Evolutionary conservation across 78 protist species (phyloP).

Genomic region (Dictyostelium intermedium): DNA sequence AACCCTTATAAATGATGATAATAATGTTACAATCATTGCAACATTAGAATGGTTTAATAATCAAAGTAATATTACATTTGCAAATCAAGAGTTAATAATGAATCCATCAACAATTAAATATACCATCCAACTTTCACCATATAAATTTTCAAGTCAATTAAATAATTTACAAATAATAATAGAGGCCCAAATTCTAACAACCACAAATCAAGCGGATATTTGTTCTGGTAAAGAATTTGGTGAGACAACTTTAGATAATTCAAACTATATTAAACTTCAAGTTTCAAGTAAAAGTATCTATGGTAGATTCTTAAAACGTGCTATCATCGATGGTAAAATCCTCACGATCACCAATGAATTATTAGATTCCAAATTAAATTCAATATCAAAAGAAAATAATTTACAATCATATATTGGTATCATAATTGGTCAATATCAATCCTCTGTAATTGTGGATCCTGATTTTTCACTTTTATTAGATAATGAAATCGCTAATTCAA

Average conservation of each 20-base stretch:
- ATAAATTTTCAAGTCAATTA: background rate
- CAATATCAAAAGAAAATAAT: background rate
- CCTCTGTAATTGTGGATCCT: background rate
- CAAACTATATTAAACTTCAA: constrained; percentile 9
- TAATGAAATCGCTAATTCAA: background rate
- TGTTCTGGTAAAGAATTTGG: background rate
- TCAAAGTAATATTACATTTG: background rate
- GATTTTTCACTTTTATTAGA: background rate
- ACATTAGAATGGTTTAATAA: background rate
- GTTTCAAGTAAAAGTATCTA: background rate
- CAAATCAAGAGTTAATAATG: constrained; percentile 10
- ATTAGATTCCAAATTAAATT: background rate
- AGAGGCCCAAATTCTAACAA: background rate
- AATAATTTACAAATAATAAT: background rate
- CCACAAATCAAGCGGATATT: background rate
- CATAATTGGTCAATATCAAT: background rate
- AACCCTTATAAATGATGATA: background rate
- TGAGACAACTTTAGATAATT: background rate
- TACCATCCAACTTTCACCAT: background rate
- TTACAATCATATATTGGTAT: background rate
- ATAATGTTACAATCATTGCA: background rate
- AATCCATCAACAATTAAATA: constrained; percentile 11
- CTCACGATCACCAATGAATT: background rate
- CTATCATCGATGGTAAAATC: background rate
- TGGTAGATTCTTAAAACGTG: constrained; percentile 20